Base-by-base conservation (phyloP, 2,329 filamentous ascomycete genomes). In the Fusarium tjaetaba region DNA sequence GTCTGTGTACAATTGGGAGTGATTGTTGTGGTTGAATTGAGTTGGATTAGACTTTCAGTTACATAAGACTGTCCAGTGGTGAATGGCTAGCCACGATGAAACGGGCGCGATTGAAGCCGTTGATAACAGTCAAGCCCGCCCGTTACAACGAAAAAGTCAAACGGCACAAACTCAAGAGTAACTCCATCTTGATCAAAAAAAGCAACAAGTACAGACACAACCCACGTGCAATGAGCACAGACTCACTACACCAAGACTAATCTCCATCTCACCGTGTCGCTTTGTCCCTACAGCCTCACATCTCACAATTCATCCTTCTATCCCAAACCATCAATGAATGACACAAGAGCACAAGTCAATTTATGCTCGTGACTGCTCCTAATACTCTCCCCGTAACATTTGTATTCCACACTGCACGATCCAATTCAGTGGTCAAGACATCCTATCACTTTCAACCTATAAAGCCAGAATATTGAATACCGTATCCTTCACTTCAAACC, bases 171-270 rank as follows among this genome's bases (percentile, higher is more conserved):
- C 32, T 60, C 24, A 48, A n/a, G 58, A 42, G 48, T 60, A 61
- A 61, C 32, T 39, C 28, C 30, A 42, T 24, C 10, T 46, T 49
- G 24, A 60, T 51, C 41, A 45, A 51, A 45, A 62, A 34, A 11
- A 61, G 43, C 20, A 74, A 65, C 14, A 65, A 15, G 39, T 28
- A 69, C 58, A 72, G 10, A 15, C 70, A 68, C 55, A 57, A 68
- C 61, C 62, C 62, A 71, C 61, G 61, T 73, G 66, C 51, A 43
- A 39, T 42, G 34, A 51, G 45, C 55, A 64, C 61, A 68, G 49
- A 55, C 30, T n/a, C 42, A 59, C 63, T 59, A 43, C 71, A 59
- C 52, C 59, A 48, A 69, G 58, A 26, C 68, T 48, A 56, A 67
- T 48, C 59, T 51, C 59, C 32, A 53, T 53, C 41, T 42, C 41